Conservation (phyloP, 768 basidiomycete species). For the Hygrophoropsis aurantiaca region DNA sequence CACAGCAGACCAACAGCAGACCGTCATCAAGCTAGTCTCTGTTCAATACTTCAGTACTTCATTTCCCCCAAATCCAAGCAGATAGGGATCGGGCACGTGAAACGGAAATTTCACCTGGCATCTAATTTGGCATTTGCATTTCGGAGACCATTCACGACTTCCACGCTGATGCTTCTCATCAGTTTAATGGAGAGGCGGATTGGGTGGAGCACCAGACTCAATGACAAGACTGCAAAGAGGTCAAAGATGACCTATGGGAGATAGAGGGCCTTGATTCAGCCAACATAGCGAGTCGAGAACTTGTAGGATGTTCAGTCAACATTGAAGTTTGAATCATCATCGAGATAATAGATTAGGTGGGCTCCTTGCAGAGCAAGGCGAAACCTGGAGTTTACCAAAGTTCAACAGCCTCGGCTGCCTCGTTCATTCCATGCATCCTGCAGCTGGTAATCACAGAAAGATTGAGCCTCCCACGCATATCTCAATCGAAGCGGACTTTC, state of each 20-base stretch:
- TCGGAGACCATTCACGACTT: conserved; percentile 57
- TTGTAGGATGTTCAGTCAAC: conserved; percentile 9
- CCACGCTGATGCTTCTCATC: conserved; percentile 40
- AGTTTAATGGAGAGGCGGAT: conserved; percentile 32
- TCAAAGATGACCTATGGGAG: conserved; percentile 7
- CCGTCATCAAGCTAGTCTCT: conserved; percentile 35
- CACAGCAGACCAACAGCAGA: no score
- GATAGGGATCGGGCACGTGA: conserved; percentile 21
- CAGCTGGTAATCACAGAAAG: no score
- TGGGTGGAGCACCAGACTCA: conserved; percentile 26
- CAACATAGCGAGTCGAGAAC: not conserved
- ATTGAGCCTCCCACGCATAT: no score
- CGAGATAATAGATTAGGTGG: conserved; percentile 6
- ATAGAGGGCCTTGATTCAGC: not conserved
- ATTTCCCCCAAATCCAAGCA: conserved; percentile 33
- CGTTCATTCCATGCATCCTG: no score
- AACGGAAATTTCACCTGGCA: conserved; percentile 61
- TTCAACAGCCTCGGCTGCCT: no score
- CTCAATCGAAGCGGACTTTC: no score
- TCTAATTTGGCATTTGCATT: conserved; percentile 58
- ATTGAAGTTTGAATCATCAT: conserved; percentile 12
- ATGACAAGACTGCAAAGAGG: conserved; percentile 6
- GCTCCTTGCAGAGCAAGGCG: no score
- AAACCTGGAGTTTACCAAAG: no score
- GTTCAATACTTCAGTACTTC: conserved; percentile 30